Conservation (phyloP, 176 grass and related monocot genomes). For the Cenchrus fungigraminus region DNA sequence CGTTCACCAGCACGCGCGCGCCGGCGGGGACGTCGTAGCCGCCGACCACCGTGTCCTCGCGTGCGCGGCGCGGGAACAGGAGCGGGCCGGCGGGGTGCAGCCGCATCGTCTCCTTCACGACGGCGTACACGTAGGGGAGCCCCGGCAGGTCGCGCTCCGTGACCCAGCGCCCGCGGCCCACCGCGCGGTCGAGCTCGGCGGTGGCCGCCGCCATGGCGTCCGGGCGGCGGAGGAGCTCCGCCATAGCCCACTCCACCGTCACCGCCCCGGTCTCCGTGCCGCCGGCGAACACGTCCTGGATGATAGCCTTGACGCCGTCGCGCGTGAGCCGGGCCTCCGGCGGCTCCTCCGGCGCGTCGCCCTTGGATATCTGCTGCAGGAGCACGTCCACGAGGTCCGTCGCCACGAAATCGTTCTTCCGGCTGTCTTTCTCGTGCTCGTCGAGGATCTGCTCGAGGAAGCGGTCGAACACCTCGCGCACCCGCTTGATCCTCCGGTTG, state of each 20-base stretch:
- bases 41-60: conserved; percentile 15
- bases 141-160: conserved; percentile 11
- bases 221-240: conserved; percentile 51
- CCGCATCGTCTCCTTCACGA: conserved; percentile 20
- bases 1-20: conserved; percentile 28
- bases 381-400: conserved; percentile 55
- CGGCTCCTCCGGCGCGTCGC: neutral
- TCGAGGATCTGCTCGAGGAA: conserved; percentile 56
- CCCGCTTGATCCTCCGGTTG: conserved; percentile 42
- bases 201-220: conserved; percentile 34
- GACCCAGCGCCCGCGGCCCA: conserved; percentile 45
- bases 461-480: conserved; percentile 41
- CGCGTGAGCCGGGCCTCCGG: conserved; percentile 50
- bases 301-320: conserved; percentile 49
- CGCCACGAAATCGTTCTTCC: neutral
- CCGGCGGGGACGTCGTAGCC: conserved; percentile 52
- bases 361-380: conserved; percentile 40
- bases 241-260: conserved; percentile 61
- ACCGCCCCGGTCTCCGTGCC: conserved; percentile 51
- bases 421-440: conserved; percentile 33
- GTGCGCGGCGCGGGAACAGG: conserved; percentile 42
- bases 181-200: conserved; percentile 53
- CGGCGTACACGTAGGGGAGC: neutral
- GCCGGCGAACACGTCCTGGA: conserved; percentile 54
- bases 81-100: conserved; percentile 54